phyloP scores from a whole-genome alignment of 169 alveolate genomes.

The Cryptosporidium tyzzeri region DNA sequence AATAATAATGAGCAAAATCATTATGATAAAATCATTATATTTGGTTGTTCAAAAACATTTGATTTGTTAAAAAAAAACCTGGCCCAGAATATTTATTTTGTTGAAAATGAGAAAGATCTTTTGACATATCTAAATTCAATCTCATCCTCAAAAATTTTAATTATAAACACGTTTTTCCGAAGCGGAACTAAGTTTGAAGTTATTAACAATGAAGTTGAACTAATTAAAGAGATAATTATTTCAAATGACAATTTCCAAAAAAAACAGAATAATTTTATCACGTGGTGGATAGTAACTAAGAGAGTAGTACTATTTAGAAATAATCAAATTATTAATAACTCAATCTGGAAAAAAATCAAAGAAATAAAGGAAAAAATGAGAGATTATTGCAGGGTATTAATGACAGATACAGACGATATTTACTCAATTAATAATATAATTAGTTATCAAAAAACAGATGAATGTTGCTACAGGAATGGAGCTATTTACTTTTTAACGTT shows the following conservation, averaged over 20 bases:
- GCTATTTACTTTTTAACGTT: slow-evolving; percentile 7
- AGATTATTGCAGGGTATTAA: slow-evolving; percentile 3
- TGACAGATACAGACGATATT: slow-evolving; percentile 44
- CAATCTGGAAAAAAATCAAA: slow-evolving; percentile 34
- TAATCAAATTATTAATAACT: neutral
- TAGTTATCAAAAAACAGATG: slow-evolving; percentile 23
- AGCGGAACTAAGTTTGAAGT: neutral
- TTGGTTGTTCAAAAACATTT: neutral
- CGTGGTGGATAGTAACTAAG: slow-evolving; percentile 35
- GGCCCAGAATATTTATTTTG: neutral
- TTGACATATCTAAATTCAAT: neutral
- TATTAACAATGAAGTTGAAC: neutral
- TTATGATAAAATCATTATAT: slow-evolving; percentile 25
- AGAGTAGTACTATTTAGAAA: neutral
- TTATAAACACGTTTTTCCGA: slow-evolving; percentile 9
- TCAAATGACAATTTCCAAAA: neutral
- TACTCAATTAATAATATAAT: neutral
- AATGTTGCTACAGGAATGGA: slow-evolving; percentile 48
- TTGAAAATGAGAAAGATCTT: neutral
- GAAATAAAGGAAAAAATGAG: slow-evolving; percentile 3
- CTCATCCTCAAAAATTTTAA: slow-evolving; percentile 24
- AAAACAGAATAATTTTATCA: slow-evolving; percentile 3
- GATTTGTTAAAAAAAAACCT: neutral
- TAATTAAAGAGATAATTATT: slow-evolving; percentile 16
- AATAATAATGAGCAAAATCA: neutral